Base-by-base conservation (phyloP, 352 stramenopile genomes). In the Bremia lactucae region DNA sequence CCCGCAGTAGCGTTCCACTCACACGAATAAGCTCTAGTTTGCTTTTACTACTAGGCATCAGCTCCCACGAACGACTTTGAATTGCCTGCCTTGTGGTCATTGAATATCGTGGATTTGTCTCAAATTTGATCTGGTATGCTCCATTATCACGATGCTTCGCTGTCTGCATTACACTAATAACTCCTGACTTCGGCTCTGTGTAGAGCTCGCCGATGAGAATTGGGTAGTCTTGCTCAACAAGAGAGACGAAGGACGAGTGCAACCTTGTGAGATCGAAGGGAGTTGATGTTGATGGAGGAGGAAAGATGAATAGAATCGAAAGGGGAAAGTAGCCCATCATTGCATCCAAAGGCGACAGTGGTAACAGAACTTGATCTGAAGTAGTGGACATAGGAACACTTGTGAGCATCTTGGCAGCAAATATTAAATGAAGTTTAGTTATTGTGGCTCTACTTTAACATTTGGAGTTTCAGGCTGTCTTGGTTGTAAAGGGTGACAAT, bases 141-240 rank as follows among this genome's bases (percentile, higher is more conserved):
- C 59, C 55, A 28, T 11, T 18, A 8, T 43, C n/a, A 46, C 31
- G 34, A 0, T 25, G 20, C 2, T 42, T 28, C 3, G 22, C 13
- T 64, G 43, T 59, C 20, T 68, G 68, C 42, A 58, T 46, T 8
- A 78, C 48, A 46, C 43, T 59, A 19, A 65, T 50, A 15, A 55
- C 37, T n/a, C 66, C 61, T 0, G 49, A 70, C 0, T 37, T 44
- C 1, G 39, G 34, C 6, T 82, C 46, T 2, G 65, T 38, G 22
- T 52, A 25, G 2, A 69, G 36, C 19, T 65, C 40, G 6, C 69
- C 72, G 9, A 65, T 31, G 3, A 84, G 31, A 36, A 77, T 57
- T 1, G 58, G 47, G 39, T 81, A 84, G 40, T 82, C 68, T 14
- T 74, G 38, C n/a, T 68, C 36, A 4, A 78, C 50, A 5, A 70